Evolutionary conservation across 352 stramenopile genomes (phyloP), one percentile per base, ranked within the genome.

Genomic region (Phytophthora boehmeriae): DNA sequence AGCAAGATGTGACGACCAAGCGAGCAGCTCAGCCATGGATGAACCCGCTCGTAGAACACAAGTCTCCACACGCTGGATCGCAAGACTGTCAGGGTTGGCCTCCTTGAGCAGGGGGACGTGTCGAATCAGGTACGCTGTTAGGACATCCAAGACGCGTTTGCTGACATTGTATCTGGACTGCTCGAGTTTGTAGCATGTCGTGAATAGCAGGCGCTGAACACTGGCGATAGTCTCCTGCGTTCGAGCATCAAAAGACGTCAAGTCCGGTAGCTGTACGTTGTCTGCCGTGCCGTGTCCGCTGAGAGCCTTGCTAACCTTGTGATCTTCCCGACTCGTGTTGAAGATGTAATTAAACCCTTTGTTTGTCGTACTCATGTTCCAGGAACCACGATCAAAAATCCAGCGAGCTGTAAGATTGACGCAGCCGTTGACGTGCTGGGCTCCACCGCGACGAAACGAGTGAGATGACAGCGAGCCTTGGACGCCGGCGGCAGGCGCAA

Each of bases 401-500:
- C 52, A 50, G 16, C 43, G 23, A 14, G n/a, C 5, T 22, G 28
- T 57, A 2, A 54, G 36, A 0, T 20, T 2, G 6, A 42, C 28
- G 8, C 10, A 20, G 8, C 34, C 19, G 32, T 57, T 66, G 11
- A 48, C 42, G 22, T 66, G 48, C 25, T 66, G 41, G 1, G 41
- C 57, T 19, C 32, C 41, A 5, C 48, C 54, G 23, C 48, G 48
- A 0, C 46, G 39, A 35, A 73, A 73, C 0, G 53, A 73, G 19
- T 73, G 65, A 4, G 14, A 44, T 8, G 38, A 44, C 19, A 44
- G 38, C 5, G 6, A 10, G 4, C 1, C 14, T 23, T 14, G 8
- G 5, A 44, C n/a, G 22, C 13, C 38, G 16, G 38, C 38, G 14
- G 2, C 38, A 17, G 5, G 2, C 2, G 16, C 14, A 22, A 22